These are phyloP conservation scores for Massospora cicadina DNA, from an alignment of 371 early-diverging fungal species.

Conservation along the genomic window DNA sequence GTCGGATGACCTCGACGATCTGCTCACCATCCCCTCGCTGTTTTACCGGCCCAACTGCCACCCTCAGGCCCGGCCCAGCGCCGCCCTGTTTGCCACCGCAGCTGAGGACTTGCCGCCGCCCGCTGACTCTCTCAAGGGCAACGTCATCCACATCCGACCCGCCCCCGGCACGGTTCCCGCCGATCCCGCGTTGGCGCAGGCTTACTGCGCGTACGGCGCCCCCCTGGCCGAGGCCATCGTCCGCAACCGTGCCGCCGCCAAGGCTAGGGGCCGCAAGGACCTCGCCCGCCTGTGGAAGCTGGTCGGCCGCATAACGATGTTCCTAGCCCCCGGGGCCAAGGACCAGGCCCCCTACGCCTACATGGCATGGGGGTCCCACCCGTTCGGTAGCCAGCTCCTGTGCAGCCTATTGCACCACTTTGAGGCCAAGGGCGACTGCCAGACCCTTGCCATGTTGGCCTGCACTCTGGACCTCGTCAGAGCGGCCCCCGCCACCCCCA, in stretches of 20 bases:
- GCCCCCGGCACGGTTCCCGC: neutral
- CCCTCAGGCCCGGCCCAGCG: neutral
- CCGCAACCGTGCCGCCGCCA: conserved; percentile 1
- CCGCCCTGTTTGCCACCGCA: neutral
- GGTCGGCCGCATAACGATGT: neutral
- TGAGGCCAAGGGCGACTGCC: conserved; percentile 53
- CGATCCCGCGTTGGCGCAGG: neutral
- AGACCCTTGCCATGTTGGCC: conserved; percentile 62
- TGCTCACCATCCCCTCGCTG: conserved; percentile 11
- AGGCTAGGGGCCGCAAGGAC: conserved; percentile 19
- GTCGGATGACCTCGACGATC: conserved; percentile 11
- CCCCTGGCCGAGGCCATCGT: neutral
- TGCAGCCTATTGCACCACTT: conserved; percentile 42
- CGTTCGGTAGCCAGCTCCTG: conserved; percentile 40
- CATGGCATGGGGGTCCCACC: conserved; percentile 48
- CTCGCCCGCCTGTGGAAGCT: conserved; percentile 16
- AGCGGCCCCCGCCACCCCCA: conserved; percentile 11
- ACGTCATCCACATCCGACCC: neutral
- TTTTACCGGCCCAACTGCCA: conserved; percentile 7
- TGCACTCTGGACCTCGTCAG: conserved; percentile 36
- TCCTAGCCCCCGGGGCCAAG: neutral
- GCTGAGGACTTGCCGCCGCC: neutral
- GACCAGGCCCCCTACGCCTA: neutral
- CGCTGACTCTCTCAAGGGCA: neutral
- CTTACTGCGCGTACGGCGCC: neutral